Evolutionary conservation across 2,329 filamentous ascomycete species (phyloP), one percentile per base, ranked within the genome.

Genomic region (Aspergillus vadensis): DNA sequence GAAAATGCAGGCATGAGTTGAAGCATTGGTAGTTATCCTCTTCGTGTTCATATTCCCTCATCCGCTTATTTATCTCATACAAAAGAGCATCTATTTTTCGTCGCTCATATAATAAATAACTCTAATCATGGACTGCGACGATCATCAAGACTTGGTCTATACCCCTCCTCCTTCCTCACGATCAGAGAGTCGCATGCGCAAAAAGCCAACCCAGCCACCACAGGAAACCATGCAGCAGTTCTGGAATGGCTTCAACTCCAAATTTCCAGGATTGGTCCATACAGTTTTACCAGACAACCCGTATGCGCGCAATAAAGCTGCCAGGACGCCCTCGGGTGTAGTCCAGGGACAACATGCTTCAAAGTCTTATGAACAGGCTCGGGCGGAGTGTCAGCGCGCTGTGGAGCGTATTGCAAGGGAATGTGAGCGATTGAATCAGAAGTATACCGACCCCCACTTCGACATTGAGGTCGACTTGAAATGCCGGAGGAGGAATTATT

Each of bases 371-470:
- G 86, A 91, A 57, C 86, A 91, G 67, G 91, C 91, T 0, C 86
- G 83, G 3, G 83, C 83, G 21, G 84, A 88, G 60, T 96, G 91
- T 76, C 82, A 80, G 57, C 84, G 83, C 58, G 83, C 85, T 55
- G 85, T 87, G 5, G 76, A 80, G 8, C 83, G 84, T 61, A 87
- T 87, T 58, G 81, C 83, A 30, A 80, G 79, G 59, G 85, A 87
- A 69, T 96, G 91, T 72, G 82, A 86, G 21, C 84, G 90, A 8
- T 81, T 92, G 59, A 96, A 96, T 75, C 89, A 92, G 70, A 94
- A 92, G 75, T 97, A 96, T 72, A 85, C 89, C 15, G 91, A 96
- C 71, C 86, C 88, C n/a, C 87, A 95, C 73, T 96, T 96, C 71
- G 90, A 96, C 72, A 86, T 96, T 55, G 91, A 95, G 71, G 80